Base-by-base conservation (phyloP, 2,329 filamentous ascomycete species). In the Aspergillus ustus region DNA sequence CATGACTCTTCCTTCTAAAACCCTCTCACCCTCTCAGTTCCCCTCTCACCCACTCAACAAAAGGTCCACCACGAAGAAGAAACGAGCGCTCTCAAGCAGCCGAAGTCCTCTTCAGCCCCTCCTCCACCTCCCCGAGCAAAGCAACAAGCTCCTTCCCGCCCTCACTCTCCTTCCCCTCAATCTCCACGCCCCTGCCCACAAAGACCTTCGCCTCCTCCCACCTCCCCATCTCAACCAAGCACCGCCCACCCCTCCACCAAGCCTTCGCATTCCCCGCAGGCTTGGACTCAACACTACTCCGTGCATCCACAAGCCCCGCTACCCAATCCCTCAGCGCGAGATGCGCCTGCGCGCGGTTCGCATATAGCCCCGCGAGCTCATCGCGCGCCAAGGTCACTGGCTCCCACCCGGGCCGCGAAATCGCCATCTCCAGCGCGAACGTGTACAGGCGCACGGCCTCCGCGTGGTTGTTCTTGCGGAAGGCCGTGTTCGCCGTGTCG, bases 401-500 rank as follows among this genome's bases (percentile, higher is more conserved):
- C 79, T 99, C 95, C 95, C 95, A 99, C 15, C 86, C 79, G 0
- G 95, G 94, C 4, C 95, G 84, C 8, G 83, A 84, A 44, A 92
- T 80, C 3, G 93, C 94, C 93, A 98, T 97, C 67, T 95, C 88
- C 59, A 98, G 85, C 1, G 92, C 93, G n/a, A 94, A 86, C 0
- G 85, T 86, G 82, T 98, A 97, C 69, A 93, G 85, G 69, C 88
- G 89, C 68, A 92, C 83, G 4, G 94, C 94, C 58, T 96, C 92
- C 59, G 78, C 79, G 80, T 90, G 87, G 68, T 87, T 85, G 70
- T 85, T 85, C 78, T 94, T 93, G 78, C 92, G 90, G 83, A 91
- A 94, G 69, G 91, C 87, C 61, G 81, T 81, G 82, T 97, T 97
- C 71, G 92, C 94, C 60, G 85, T 86, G 76, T 98, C 95, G 75